These are phyloP conservation scores for Fragosphaeria purpurea DNA, from an alignment of 2,329 filamentous ascomycete genomes.

Conservation along the genomic window DNA sequence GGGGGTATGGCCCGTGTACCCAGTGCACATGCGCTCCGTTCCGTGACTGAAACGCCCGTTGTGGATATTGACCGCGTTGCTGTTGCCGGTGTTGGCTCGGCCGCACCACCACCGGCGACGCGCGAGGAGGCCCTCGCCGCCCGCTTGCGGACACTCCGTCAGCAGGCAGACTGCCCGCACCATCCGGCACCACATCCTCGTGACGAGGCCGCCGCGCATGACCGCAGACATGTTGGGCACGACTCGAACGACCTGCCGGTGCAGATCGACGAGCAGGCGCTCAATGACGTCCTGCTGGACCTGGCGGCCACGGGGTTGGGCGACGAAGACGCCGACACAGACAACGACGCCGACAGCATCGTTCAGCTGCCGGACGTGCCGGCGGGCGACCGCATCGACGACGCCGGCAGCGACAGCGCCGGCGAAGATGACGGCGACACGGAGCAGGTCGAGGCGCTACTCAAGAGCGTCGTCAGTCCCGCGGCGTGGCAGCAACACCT, in stretches of 20 bases:
- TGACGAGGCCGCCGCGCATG: too few relatives aligned
- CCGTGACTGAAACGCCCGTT: too few relatives aligned
- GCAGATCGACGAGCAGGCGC: slow-evolving; percentile 39
- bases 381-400: slow-evolving; percentile 16
- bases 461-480: slow-evolving; percentile 21
- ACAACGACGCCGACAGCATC: slow-evolving; percentile 25
- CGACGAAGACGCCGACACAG: slow-evolving; percentile 14
- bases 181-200: background rate
- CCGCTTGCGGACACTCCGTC: too few relatives aligned
- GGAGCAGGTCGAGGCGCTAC: slow-evolving; percentile 21
- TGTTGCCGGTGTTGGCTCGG: too few relatives aligned
- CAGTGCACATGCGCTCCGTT: too few relatives aligned
- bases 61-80: too few relatives aligned
- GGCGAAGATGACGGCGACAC: slow-evolving; percentile 19
- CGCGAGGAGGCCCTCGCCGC: too few relatives aligned
- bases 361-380: slow-evolving; percentile 40
- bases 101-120: too few relatives aligned
- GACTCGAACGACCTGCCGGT: slow-evolving; percentile 30
- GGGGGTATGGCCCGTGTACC: too few relatives aligned
- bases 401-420: slow-evolving; percentile 15
- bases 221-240: too few relatives aligned
- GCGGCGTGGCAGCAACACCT: background rate
- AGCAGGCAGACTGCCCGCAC: too few relatives aligned
- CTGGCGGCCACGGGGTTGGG: slow-evolving; percentile 21
- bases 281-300: slow-evolving; percentile 41